Conservation (phyloP, 805 yeast species). For the Yarrowia sp. region DNA sequence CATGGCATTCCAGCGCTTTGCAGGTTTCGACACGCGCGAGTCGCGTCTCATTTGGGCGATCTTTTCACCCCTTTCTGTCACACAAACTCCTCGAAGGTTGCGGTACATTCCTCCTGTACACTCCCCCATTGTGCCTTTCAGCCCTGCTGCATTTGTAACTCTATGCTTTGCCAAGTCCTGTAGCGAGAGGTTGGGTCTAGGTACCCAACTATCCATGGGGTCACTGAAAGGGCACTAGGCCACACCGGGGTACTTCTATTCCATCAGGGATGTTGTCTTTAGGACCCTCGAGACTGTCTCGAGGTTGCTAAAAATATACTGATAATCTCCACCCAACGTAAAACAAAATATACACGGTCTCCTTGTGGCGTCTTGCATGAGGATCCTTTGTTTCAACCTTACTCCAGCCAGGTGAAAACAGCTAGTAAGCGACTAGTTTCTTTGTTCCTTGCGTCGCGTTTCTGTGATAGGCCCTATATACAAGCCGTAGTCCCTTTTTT, state of each 20-base stretch:
- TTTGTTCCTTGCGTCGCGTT: slow-evolving; percentile 15
- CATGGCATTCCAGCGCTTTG: not conserved
- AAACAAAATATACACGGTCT: not conserved
- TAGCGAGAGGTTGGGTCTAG: not conserved
- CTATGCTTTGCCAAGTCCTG: not conserved
- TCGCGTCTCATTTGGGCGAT: not conserved
- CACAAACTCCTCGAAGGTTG: slow-evolving; percentile 6
- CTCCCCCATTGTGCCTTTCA: slow-evolving; percentile 16
- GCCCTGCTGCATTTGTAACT: slow-evolving; percentile 6
- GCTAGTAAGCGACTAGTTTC: not conserved
- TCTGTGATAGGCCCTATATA: not conserved
- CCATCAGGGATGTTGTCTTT: not conserved
- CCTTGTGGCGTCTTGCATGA: slow-evolving; percentile 5
- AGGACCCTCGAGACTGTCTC: not conserved
- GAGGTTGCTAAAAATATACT: not conserved
- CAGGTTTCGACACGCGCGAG: not conserved
- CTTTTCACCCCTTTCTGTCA: slow-evolving; percentile 3
- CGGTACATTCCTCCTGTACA: slow-evolving; percentile 5
- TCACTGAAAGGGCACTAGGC: not conserved
- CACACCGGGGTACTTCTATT: not conserved
- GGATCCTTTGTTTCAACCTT: not conserved
- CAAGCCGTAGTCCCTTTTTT: not conserved
- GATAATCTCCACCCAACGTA: not conserved
- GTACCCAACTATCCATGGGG: too few relatives aligned
- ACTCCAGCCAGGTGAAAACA: not conserved